Evolutionary conservation across 202 grass and related monocot species (phyloP).

Genomic region (Bolboschoenoplectus hybrid): DNA sequence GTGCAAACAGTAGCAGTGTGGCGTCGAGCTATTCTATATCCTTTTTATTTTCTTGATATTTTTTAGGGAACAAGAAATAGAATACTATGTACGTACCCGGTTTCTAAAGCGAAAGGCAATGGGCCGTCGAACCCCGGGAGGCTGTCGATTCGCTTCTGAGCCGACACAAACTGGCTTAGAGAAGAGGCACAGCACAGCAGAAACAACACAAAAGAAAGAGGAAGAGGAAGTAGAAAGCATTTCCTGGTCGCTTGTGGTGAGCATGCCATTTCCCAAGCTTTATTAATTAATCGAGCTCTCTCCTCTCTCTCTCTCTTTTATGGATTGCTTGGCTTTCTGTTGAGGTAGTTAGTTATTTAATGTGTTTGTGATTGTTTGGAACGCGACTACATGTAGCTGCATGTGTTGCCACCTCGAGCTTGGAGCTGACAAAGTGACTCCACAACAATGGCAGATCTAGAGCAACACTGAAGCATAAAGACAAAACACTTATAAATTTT

Average conservation of each 20-base stretch:
- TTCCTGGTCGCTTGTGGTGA: neutral
- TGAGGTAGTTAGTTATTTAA: too few relatives aligned
- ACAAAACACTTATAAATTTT: too few relatives aligned
- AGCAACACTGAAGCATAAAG: too few relatives aligned
- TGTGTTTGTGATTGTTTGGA: too few relatives aligned
- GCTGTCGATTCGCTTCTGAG: conserved; percentile 26
- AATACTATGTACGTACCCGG: conserved; percentile 24
- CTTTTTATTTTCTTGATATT: neutral
- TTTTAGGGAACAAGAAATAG: neutral
- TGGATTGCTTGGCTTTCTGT: neutral
- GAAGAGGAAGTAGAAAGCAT: neutral
- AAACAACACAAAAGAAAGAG: neutral
- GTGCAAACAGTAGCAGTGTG: too few relatives aligned
- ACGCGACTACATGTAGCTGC: too few relatives aligned
- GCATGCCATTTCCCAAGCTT: neutral
- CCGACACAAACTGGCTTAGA: neutral
- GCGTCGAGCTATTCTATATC: neutral
- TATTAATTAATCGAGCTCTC: neutral
- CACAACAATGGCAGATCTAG: too few relatives aligned
- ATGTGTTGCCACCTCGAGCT: too few relatives aligned
- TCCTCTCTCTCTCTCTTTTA: neutral
- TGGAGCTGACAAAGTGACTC: too few relatives aligned
- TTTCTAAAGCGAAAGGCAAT: conserved; percentile 43
- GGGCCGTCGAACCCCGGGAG: conserved; percentile 49
- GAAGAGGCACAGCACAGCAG: neutral